These are phyloP conservation scores for Bidens hawaiensis DNA, from an alignment of 140 eudicot genomes.

Conservation along the genomic window DNA sequence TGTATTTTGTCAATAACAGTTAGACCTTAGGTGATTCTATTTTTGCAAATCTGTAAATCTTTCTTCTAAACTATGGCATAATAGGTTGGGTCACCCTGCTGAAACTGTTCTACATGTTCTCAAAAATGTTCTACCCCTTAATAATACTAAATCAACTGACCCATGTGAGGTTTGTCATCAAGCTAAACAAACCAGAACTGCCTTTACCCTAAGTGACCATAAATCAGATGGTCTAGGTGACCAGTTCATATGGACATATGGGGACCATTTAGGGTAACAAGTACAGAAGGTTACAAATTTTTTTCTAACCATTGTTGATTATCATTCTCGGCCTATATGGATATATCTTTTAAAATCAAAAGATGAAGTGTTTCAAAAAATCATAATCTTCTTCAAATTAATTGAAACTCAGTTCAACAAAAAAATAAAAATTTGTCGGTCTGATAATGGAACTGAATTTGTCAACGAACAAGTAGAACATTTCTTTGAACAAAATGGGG, in stretches of 20 bases:
- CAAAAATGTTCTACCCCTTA: no score
- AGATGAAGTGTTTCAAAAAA: not conserved
- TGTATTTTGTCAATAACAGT: no score
- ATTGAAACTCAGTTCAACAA: not conserved
- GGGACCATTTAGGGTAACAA: not conserved
- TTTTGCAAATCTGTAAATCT: no score
- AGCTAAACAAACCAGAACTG: not conserved
- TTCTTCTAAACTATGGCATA: no score
- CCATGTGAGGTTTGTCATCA: not conserved
- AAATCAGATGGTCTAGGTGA: not conserved
- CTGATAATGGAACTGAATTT: not conserved
- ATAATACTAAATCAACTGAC: no score
- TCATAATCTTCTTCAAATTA: no score
- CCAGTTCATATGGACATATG: not conserved
- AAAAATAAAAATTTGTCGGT: not conserved
- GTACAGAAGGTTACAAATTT: not conserved
- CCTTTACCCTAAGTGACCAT: not conserved
- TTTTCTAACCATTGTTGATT: not conserved
- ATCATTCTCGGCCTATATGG: no score
- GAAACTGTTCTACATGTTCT: no score
- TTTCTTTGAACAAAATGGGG: not conserved
- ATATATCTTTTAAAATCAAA: no score
- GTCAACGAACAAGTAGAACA: not conserved
- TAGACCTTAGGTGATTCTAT: no score
- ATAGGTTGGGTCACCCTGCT: no score